Base-by-base conservation (phyloP, 192 early-diverging fungal species). In the Backusella australiensis region DNA sequence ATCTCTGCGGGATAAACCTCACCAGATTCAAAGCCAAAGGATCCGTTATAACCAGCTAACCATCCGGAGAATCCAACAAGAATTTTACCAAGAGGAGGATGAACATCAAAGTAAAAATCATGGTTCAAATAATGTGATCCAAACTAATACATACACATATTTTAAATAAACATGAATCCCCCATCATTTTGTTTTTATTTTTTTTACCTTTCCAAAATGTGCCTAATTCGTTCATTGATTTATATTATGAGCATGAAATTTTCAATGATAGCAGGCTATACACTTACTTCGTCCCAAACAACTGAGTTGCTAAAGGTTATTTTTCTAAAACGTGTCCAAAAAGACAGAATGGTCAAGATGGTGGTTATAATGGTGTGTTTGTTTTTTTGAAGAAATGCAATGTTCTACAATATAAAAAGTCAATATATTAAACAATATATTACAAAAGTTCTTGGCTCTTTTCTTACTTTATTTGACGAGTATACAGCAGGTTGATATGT, bases 51-150 rank as follows among this genome's bases (percentile, higher is more conserved):
- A 0, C 96, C 93, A n/a, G 90, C 93, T 32, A 99, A 71, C 4
- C 91, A 76, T 59, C 94, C 98, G 6, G 96, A 89, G 36, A 97
- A 81, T 3, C 91, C 97, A 21, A 97, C 90, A 23, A 99, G 86
- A 88, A 98, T 98, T 86, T 99, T 99, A 65, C 97, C 97, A 74
- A 98, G 86, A 14, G 98, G 97, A 29, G 98, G 98, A 83, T 99
- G 98, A 2, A 99, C 97, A 84, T 99, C 98, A 78, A 95, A 95
- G 80, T 97, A 99, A 78, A 97, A 99, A 39, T 93, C 92, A 36
- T 89, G 85, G 67, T 98, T 95, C 65, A 99, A 82, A 83, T 99
- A 99, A 80, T 97, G 86, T 14, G 93, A 94, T 21, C 92, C 98
- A 86, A 99, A 99, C 89, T 98, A 90, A 34, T 38, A n/a, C 8